Base-by-base conservation (phyloP, 176 grass and related monocot species). In the Cocos nucifera region DNA sequence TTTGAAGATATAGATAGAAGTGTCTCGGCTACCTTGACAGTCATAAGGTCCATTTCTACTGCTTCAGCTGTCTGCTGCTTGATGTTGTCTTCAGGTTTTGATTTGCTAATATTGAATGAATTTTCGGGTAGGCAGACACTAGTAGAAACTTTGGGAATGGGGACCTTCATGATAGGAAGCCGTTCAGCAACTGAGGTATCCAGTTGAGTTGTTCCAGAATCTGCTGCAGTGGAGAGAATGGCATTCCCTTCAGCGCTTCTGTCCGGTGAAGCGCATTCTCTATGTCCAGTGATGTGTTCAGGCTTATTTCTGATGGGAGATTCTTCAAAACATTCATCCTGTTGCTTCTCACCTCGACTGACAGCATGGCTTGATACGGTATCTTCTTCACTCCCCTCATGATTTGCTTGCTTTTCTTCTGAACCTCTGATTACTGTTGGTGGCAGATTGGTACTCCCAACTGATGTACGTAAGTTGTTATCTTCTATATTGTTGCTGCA, bases 1-100 rank as follows among this genome's bases (percentile, higher is more conserved):
- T 85, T 20, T 22, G 64, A 58, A 59, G 76, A 85, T 19, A 98
- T 70, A 22, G 79, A 98, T 53, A 98, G 16, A 55, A 98, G 87
- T 0, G 71, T 92, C 54, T 83, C 81, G 19, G 93, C 93, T 29
- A 87, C 87, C 10, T 44, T 50, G 29, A 66, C 21, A 32, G 65
- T 59, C n/a, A 54, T 15, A 56, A 48, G 27, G 62, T 83, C 81
- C 56, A 59, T 57, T 32, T 62, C 69, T 35, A 54, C 22, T 35
- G 19, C 61, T 51, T 58, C 57, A 63, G 23, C n/a, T 78, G 49
- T 59, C 50, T 66, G 69, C 22, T 65, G 75, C n/a, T 54, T 58
- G 51, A 52, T 22, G 23, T 61, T 30, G 17, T 86, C 63, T 39
- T 35, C 35, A 56, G 57, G 6, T 65, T 26, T 19, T 58, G 68